Percentiles rank a stretch among this genome's conserved stretches.
Evolutionary conservation across 164 flowering plant genomes (phyloP).

Genomic region (Sedum album): DNA sequence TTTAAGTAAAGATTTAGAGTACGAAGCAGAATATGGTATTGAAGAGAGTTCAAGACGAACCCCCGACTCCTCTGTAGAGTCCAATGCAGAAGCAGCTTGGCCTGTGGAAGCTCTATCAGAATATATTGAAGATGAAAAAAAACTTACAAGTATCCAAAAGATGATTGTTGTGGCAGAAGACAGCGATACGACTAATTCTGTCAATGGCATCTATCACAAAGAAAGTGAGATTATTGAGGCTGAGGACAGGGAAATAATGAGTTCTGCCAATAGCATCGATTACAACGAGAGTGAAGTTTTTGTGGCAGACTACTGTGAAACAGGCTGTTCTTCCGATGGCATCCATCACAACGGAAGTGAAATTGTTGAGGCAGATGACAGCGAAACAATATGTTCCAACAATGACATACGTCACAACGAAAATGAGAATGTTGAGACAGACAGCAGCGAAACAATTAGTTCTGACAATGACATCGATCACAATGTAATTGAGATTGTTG

Average conservation of each 20-base stretch:
- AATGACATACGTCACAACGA: too few species aligned
- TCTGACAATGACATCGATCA: too few species aligned
- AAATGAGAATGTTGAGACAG: too few species aligned
- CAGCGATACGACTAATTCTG: background rate
- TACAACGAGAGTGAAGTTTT: background rate
- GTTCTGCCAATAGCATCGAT: background rate
- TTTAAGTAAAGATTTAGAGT: constrained; percentile 2
- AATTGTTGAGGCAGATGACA: too few species aligned
- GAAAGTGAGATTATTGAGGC: background rate
- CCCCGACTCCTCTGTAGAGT: constrained; percentile 18
- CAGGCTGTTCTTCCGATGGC: too few species aligned
- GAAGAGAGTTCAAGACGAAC: constrained; percentile 22
- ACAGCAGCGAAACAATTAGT: too few species aligned
- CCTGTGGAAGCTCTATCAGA: constrained; percentile 17
- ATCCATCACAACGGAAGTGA: too few species aligned
- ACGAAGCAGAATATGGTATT: constrained; percentile 15
- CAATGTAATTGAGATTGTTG: too few species aligned
- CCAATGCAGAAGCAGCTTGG: constrained; percentile 24
- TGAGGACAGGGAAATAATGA: background rate
- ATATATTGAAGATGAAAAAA: background rate
- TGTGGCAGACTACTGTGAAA: too few species aligned
- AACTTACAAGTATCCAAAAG: background rate
- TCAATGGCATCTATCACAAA: background rate
- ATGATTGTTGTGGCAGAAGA: background rate
- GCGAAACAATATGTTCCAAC: too few species aligned